phyloP scores from a whole-genome alignment of 2,329 filamentous ascomycete species.

The Botrytis galanthina region DNA sequence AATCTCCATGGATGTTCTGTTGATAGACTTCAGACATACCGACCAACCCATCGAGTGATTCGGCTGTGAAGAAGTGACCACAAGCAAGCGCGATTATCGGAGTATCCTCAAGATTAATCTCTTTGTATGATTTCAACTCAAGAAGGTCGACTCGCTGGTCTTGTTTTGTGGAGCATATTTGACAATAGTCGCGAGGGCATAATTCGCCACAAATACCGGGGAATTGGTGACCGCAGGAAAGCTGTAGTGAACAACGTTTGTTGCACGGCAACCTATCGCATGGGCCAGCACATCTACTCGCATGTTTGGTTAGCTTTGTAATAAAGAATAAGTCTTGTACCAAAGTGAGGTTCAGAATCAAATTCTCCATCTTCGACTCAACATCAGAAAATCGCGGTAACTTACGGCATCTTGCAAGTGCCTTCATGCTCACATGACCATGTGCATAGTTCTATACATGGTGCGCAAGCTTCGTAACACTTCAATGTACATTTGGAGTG shows the following conservation, averaged over 20 bases:
- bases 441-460: slow-evolving; percentile 57
- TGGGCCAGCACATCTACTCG: slow-evolving; percentile 56
- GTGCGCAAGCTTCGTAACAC: slow-evolving; percentile 60
- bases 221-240: slow-evolving; percentile 62
- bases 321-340: not conserved
- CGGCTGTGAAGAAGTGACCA: slow-evolving; percentile 60
- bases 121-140: slow-evolving; percentile 51
- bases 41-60: slow-evolving; percentile 59
- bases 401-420: slow-evolving; percentile 41
- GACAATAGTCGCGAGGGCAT: slow-evolving; percentile 58
- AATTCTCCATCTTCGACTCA: not conserved
- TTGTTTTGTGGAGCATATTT: slow-evolving; percentile 48
- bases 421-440: slow-evolving; percentile 54
- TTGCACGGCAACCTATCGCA: slow-evolving; percentile 67
- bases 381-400: not conserved
- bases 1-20: slow-evolving; percentile 35
- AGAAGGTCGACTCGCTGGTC: slow-evolving; percentile 56
- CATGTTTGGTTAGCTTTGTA: not conserved
- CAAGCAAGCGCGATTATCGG: slow-evolving; percentile 63
- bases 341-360: not conserved
- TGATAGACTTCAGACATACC: slow-evolving; percentile 44
- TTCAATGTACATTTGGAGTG: slow-evolving; percentile 55
- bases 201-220: slow-evolving; percentile 63
- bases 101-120: slow-evolving; percentile 56
- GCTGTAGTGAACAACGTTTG: slow-evolving; percentile 50